Evolutionary conservation across 192 early-diverging fungal genomes (phyloP).

Genomic region (Diversispora eburnea): DNA sequence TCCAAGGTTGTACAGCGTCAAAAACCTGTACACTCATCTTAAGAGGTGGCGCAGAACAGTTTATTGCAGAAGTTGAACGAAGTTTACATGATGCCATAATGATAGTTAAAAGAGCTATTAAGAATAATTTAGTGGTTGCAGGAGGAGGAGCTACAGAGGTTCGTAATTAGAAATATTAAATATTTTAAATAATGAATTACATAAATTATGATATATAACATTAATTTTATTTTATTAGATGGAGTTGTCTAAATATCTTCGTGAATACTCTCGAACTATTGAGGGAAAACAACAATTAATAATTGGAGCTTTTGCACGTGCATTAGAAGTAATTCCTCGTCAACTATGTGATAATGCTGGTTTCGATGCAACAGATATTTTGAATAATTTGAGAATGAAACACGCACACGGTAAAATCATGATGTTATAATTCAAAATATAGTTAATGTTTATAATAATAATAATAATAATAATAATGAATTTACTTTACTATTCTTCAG

Average conservation of each 20-base stretch:
- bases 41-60: conserved; percentile 98
- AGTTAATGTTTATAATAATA: not conserved
- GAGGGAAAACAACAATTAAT: conserved; percentile 99
- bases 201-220: not conserved
- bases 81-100: conserved; percentile 99
- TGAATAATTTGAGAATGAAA: conserved; percentile 94
- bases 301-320: conserved; percentile 89
- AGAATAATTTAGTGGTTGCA: conserved; percentile 93
- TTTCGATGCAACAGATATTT: conserved; percentile 96
- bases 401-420: conserved; percentile 63
- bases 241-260: conserved; percentile 93
- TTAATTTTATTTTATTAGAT: conserved; percentile 51
- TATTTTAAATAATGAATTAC: not conserved
- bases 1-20: conserved; percentile 88
- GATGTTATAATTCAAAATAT: not conserved
- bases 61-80: conserved; percentile 98
- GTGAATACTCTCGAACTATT: conserved; percentile 87
- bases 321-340: conserved; percentile 96
- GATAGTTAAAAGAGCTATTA: conserved; percentile 97
- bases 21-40: conserved; percentile 95
- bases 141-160: conserved; percentile 95
- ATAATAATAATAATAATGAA: not conserved
- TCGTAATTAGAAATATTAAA: not conserved
- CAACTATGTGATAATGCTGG: conserved; percentile 98
- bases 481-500: conserved; percentile 30